phyloP scores from a whole-genome alignment of 345 rosid species.

The Excoecaria agallocha region DNA sequence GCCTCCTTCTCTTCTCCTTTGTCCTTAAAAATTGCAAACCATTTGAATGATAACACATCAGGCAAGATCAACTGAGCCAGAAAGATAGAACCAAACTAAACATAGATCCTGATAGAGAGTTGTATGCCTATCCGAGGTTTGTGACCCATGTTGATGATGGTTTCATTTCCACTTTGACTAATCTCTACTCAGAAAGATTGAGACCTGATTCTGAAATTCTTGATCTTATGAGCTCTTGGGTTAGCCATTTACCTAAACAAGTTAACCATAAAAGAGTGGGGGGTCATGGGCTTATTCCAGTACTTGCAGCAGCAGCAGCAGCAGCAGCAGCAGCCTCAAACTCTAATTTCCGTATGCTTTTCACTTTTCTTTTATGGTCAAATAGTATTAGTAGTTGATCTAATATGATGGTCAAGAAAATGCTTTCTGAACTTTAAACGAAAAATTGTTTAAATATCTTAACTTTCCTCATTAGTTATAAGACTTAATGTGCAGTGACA shows the following conservation, averaged over 20 bases:
- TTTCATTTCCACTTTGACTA: slow-evolving; percentile 66
- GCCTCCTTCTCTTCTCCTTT: slow-evolving; percentile 23
- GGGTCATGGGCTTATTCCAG: slow-evolving; percentile 94
- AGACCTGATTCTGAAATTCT: slow-evolving; percentile 66
- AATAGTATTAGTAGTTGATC: no score
- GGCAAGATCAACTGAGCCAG: slow-evolving; percentile 62
- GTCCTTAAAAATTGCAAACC: slow-evolving; percentile 29
- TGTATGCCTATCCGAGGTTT: slow-evolving; percentile 72
- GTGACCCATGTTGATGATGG: slow-evolving; percentile 82
- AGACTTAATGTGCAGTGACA: no score
- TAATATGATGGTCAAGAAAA: no score
- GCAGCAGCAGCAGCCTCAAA: slow-evolving; percentile 7
- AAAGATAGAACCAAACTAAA: slow-evolving; percentile 70
- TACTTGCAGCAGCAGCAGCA: slow-evolving; percentile 85
- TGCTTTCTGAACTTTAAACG: no score
- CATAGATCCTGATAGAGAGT: slow-evolving; percentile 53
- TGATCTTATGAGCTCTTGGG: slow-evolving; percentile 94
- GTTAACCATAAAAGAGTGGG: slow-evolving; percentile 64
- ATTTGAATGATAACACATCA: slow-evolving; percentile 38
- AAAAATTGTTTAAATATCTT: no score
- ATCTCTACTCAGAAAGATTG: slow-evolving; percentile 55
- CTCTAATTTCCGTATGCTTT: background rate
- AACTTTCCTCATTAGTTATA: no score
- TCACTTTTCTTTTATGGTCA: no score
- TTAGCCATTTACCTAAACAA: slow-evolving; percentile 76